Evolutionary conservation across 129 eudicot species (phyloP), one percentile per base, ranked within the genome.

Genomic region (Tagetes erecta): DNA sequence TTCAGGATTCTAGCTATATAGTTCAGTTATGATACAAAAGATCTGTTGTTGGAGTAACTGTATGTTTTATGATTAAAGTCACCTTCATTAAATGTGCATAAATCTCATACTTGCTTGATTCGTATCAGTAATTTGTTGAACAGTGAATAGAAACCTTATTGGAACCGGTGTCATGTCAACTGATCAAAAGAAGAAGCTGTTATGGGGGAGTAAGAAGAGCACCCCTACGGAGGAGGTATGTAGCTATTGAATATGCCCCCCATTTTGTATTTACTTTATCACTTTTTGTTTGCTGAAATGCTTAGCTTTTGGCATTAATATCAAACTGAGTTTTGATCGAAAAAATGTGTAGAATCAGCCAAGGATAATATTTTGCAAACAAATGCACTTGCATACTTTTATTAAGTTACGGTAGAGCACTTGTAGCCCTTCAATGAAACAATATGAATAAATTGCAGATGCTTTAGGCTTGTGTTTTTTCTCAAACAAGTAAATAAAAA

Each of bases 161-260:
- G 92, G 93, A 71, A 94, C 96, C 49, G 97, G 93, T 1, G 42
- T 75, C 77, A 91, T 94, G 99, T 84, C 99, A 34, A 79, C 99
- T 68, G 99, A 94, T 76, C 97, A 94, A 76, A 94, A 94, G 91
- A 94, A 94, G 89, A 94, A 94, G 90, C 89, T 94, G 73, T 75
- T 94, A 63, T 94, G 99, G 99, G 99, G 99, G 49, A 94, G 82
- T 78, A 94, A 94, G 75, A 94, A 90, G 89, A 82, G 37, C 76
- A 82, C 90, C 5, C 41, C 89, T 39, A 47, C 86, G 4, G 96
- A 94, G 80, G 97, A 94, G 96, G 98, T 91, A 88, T 91, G 97
- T 74, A 59, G 75, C 46, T 34, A 9, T 60, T 13, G 46, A 38
- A 67, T 72, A 44, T 77, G 40, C 27, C 27, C 27, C 27, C 27